phyloP scores from a whole-genome alignment of 1,284 basidiomycete genomes.

The Cryptococcus jaspeensis region DNA sequence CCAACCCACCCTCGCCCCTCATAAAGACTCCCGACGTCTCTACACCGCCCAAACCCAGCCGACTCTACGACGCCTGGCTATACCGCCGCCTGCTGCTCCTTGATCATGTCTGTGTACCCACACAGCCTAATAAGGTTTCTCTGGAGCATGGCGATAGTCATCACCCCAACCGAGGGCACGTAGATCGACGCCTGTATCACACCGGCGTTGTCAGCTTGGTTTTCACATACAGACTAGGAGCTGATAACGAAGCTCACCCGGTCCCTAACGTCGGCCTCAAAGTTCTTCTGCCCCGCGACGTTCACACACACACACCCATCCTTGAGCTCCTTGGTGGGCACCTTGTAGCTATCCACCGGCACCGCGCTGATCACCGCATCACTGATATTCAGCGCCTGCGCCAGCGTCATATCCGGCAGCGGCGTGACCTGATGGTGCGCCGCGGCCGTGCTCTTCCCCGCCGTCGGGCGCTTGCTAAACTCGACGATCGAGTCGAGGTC shows the following conservation, averaged over 20 bases:
- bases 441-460: constrained; percentile 58
- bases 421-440: constrained; percentile 80
- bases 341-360: constrained; percentile 80
- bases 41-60: no score
- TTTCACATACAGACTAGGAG: no score
- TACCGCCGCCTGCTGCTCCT: constrained; percentile 11
- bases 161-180: constrained; percentile 90
- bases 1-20: no score
- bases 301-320: constrained; percentile 92
- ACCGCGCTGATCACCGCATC: constrained; percentile 92
- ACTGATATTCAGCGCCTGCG: constrained; percentile 73
- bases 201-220: background rate
- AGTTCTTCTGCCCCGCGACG: constrained; percentile 94
- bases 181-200: constrained; percentile 75
- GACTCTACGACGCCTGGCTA: no score
- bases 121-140: constrained; percentile 83
- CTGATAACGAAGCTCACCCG: constrained; percentile 70
- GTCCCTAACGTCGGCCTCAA: constrained; percentile 86
- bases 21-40: no score
- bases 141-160: constrained; percentile 94
- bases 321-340: constrained; percentile 84
- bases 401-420: constrained; percentile 60
- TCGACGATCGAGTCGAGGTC: constrained; percentile 80
- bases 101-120: constrained; percentile 60
- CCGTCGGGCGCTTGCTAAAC: constrained; percentile 80